Evolutionary conservation across 305 asterid genomes (phyloP), one percentile per base, ranked within the genome.

Genomic region (Ilex paraguariensis): DNA sequence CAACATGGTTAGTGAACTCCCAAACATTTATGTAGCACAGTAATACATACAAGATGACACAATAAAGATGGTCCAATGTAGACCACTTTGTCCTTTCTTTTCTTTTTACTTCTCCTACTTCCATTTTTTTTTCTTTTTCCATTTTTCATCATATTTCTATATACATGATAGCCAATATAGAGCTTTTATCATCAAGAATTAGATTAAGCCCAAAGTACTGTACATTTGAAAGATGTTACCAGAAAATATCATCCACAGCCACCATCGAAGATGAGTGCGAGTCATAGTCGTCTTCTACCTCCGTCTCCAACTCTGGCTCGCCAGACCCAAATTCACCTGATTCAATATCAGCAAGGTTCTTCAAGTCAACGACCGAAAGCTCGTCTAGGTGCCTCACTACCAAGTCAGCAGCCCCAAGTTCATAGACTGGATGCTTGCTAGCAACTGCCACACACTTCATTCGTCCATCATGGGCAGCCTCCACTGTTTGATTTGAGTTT

Each of bases 401-500:
- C 72, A 87, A 70, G 65, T 92, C 97, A 32, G 98, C 95, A 5
- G 98, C 97, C 10, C 83, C 84, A 44, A 92, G 95, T 85, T 92
- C 98, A 52, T 89, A 92, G 7, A 83, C 75, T 0, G 90, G 95
- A 70, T 89, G 96, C 54, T 89, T 87, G 65, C 98, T 89, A 14
- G 98, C 97, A 71, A 87, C 91, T 1, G 97, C 97, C 10, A 89
- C 96, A 31, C 98, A 92, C 66, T 89, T 92, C 98, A 92, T 92
- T 62, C 76, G 73, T 5, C 97, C 97, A 81, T 92, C 98, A 30
- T 87, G 97, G 7, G 98, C 97, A 45, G 97, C 98, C 81, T 89
- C 97, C 28, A 92, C 88, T 0, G 98, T 92, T 13, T 46, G 90
- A 68, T 92, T 89, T 7, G 98, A 92, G 74, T 89, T 92, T 3